These are phyloP conservation scores for Alternaria viburni DNA, from an alignment of 2,329 filamentous ascomycete genomes.

Conservation along the genomic window DNA sequence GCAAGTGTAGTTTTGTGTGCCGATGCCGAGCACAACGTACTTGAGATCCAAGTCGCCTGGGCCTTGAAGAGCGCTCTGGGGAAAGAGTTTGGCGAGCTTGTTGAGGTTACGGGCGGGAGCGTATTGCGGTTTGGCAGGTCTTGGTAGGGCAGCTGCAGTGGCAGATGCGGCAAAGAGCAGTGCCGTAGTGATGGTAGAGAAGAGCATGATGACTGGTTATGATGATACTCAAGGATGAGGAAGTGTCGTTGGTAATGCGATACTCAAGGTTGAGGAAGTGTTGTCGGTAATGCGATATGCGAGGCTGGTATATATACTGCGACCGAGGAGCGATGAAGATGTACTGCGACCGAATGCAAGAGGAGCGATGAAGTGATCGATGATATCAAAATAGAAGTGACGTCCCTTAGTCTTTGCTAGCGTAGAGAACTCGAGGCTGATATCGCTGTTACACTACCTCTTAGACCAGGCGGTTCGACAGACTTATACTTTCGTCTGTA, in stretches of 20 bases:
- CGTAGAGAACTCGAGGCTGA: conserved; percentile 22
- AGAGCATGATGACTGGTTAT: conserved; percentile 33
- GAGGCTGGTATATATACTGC: not conserved
- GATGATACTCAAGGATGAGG: not conserved
- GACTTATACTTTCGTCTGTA: conserved; percentile 37
- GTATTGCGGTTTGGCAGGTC: conserved; percentile 18
- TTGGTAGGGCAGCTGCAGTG: conserved; percentile 23
- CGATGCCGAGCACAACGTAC: conserved; percentile 56
- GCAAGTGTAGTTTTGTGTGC: conserved; percentile 62
- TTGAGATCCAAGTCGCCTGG: conserved; percentile 47
- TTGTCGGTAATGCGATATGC: not conserved
- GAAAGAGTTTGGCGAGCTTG: conserved; percentile 35
- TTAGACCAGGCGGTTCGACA: conserved; percentile 25
- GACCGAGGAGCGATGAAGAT: not conserved
- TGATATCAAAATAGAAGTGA: not conserved
- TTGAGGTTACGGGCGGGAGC: conserved; percentile 27
- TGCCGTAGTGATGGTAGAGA: conserved; percentile 32
- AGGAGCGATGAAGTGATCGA: not conserved
- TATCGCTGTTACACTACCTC: conserved; percentile 20
- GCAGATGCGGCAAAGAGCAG: conserved; percentile 27
- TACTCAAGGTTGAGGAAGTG: not conserved
- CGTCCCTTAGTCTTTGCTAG: not conserved
- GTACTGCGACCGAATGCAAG: too few species aligned
- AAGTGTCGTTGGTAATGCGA: not conserved
- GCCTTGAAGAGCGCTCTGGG: conserved; percentile 36